These are phyloP conservation scores for Hyaloscypha hepaticicola DNA, from an alignment of 495 filamentous ascomycete species.

Conservation along the genomic window DNA sequence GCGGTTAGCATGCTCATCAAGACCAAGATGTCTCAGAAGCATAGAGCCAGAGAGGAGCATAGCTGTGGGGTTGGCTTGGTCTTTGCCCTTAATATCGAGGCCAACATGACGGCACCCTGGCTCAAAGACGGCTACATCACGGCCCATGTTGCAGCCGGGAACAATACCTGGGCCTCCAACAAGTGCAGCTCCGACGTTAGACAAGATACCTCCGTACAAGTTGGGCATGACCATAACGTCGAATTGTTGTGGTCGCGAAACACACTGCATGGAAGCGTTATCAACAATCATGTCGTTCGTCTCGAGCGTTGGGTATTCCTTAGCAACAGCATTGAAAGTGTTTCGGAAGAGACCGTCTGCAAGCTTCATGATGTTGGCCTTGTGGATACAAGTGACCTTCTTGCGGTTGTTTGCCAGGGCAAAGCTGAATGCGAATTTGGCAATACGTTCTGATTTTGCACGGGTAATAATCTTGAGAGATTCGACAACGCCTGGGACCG, in stretches of 20 bases:
- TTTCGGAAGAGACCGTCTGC: slow-evolving; percentile 97
- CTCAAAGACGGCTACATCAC: slow-evolving; percentile 97
- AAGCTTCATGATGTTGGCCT: slow-evolving; percentile 99
- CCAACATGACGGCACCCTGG: slow-evolving; percentile 98
- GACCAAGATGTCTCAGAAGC: slow-evolving; percentile 92
- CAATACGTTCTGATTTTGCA: slow-evolving; percentile 96
- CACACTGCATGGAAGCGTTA: slow-evolving; percentile 99
- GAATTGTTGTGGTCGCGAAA: slow-evolving; percentile 93
- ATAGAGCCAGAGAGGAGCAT: slow-evolving; percentile 93
- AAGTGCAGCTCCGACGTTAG: slow-evolving; percentile 98
- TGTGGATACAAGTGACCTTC: slow-evolving; percentile 99
- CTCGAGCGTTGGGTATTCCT: slow-evolving; percentile 91
- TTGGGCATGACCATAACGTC: slow-evolving; percentile 99
- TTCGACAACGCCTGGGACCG: slow-evolving; percentile 93
- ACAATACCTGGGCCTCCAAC: slow-evolving; percentile 97
- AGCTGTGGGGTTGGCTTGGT: slow-evolving; percentile 97
- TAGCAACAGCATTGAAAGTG: slow-evolving; percentile 89
- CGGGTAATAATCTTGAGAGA: slow-evolving; percentile 99
- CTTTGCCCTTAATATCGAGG: slow-evolving; percentile 98
- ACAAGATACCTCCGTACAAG: slow-evolving; percentile 96
- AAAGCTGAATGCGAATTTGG: slow-evolving; percentile 97
- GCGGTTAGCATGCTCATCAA: slow-evolving; percentile 96
- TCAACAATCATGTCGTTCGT: slow-evolving; percentile 99
- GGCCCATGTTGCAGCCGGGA: slow-evolving; percentile 98
- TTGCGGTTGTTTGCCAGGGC: slow-evolving; percentile 96